Evolutionary conservation across 257 asterid genomes (phyloP), one percentile per base, ranked within the genome.

Genomic region (Dorcoceras hygrometricum): DNA sequence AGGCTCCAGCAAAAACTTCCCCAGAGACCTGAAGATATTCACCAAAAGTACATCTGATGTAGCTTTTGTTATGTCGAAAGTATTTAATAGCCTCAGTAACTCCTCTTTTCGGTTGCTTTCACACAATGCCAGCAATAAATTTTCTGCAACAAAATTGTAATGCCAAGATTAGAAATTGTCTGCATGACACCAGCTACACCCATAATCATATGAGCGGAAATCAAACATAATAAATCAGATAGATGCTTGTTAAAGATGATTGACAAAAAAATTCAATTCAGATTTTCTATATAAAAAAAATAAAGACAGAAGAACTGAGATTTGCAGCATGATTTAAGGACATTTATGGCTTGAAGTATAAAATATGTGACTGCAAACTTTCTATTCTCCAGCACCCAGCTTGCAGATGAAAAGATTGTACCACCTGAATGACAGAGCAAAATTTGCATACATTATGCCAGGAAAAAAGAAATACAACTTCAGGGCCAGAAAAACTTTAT

Each of bases 1-100:
- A 67, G 86, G 64, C 76, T 88, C 96, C 59, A 88, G 84, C 19
- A 50, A 62, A 57, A 81, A 73, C 89, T 84, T 88, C 77, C 96
- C 99, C 82, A 94, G 59, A 22, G 77, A 78, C 71, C 71, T 80
- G 81, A 94, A 94, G 74, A 90, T 77, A 61, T 76, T 27, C 74
- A 67, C 71, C 46, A 74, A 63, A 73, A 31, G 62, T 43, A 78
- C 80, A 71, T 65, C 66, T 68, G 95, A 80, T n/a, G 85, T 74
- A 77, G 84, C 77, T 68, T 80, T 80, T 67, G 88, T 77, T 70
- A 84, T 78, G 77, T 87, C 93, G 32, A 86, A 72, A 73, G 86
- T 73, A 75, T 76, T 72, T 81, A 94, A 60, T 25, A 94, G 80
- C 84, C 60, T 70, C 80, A 78, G 31, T 67, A 81, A 66, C 79